These are phyloP conservation scores for Cryptomeria japonica DNA, from an alignment of 75 land plant genomes.

Conservation along the genomic window DNA sequence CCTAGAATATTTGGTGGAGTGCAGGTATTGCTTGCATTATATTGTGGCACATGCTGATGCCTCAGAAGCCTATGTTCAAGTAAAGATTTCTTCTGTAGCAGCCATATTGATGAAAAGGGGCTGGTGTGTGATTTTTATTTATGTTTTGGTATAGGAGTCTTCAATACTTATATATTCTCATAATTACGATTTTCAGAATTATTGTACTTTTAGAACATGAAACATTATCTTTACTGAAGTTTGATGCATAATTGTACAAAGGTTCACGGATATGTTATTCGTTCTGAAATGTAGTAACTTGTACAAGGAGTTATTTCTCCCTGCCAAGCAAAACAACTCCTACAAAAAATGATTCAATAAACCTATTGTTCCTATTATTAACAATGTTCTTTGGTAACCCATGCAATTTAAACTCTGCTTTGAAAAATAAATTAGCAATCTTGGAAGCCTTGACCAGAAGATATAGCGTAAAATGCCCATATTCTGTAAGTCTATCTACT, in stretches of 20 bases:
- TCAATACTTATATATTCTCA: neutral
- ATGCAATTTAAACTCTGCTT: too few relatives aligned
- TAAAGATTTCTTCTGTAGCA: slow-evolving; percentile 86
- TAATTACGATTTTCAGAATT: neutral
- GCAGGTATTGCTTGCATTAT: slow-evolving; percentile 81
- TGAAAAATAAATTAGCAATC: too few relatives aligned
- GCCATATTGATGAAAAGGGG: slow-evolving; percentile 90
- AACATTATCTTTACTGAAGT: neutral
- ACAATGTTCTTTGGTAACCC: too few relatives aligned
- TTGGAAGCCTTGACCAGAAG: too few relatives aligned
- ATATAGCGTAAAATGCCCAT: too few relatives aligned
- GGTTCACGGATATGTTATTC: neutral
- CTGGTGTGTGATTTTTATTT: slow-evolving; percentile 49
- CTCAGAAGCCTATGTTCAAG: slow-evolving; percentile 86
- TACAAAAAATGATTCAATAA: too few relatives aligned
- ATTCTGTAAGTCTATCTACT: too few relatives aligned
- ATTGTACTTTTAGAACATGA: neutral
- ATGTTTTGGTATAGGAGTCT: neutral
- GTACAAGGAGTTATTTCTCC: too few relatives aligned
- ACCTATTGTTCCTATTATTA: too few relatives aligned
- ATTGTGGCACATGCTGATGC: slow-evolving; percentile 78
- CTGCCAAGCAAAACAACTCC: too few relatives aligned
- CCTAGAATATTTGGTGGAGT: slow-evolving; percentile 11
- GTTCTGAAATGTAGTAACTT: neutral
- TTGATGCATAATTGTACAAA: neutral